Percentiles rank a stretch among this genome's conserved stretches.
phyloP scores from a whole-genome alignment of 495 filamentous ascomycete genomes.

The Trypethelium eluteriae region DNA sequence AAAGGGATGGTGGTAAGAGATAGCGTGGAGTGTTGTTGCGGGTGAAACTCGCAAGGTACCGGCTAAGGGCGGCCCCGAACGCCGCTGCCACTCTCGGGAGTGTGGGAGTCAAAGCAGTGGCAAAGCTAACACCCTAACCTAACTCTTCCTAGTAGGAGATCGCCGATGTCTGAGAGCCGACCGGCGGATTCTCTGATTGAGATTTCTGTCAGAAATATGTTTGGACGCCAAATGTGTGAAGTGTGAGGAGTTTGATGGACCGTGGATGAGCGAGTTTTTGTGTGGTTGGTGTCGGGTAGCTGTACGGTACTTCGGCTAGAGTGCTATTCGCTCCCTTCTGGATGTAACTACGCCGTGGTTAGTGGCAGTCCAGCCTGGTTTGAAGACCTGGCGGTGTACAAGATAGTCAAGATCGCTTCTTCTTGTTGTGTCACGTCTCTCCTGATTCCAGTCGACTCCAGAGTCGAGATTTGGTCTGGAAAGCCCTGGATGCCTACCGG shows the following conservation, averaged over 20 bases:
- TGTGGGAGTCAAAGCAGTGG: conserved; percentile 1
- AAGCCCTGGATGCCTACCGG: no score
- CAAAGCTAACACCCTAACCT: neutral
- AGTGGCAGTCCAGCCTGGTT: neutral
- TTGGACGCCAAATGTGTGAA: conserved; percentile 2
- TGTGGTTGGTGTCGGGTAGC: neutral
- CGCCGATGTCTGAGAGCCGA: conserved; percentile 9
- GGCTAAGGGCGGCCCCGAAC: neutral
- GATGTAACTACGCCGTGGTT: neutral
- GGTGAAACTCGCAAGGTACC: conserved; percentile 7
- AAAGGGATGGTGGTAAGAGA: neutral
- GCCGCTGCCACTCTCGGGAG: neutral
- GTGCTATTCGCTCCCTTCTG: neutral
- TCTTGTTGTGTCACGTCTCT: neutral
- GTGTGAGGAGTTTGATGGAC: neutral
- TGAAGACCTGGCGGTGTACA: neutral
- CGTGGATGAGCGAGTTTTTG: neutral
- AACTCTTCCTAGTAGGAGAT: conserved; percentile 9
- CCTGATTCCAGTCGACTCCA: neutral
- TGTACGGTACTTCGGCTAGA: neutral
- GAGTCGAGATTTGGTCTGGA: conserved; percentile 3
- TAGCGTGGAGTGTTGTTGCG: neutral
- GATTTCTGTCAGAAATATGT: conserved; percentile 4
- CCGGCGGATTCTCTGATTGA: neutral
- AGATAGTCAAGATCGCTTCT: neutral